Conservation (phyloP, 2,329 filamentous ascomycete genomes). For the Rhytidhysteron rufulum region DNA sequence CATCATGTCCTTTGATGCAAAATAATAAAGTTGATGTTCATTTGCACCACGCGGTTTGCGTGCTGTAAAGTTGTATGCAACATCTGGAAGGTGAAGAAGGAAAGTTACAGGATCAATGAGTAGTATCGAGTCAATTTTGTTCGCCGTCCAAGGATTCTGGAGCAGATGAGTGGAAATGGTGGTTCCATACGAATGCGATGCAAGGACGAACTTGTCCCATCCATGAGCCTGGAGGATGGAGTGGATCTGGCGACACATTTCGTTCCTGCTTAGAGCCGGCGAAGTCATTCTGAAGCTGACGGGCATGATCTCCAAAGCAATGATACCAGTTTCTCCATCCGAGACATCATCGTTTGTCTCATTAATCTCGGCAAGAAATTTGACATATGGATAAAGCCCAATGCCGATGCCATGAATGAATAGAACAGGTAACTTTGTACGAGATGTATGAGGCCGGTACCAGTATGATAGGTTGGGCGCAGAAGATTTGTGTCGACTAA, state of each 20-base stretch:
- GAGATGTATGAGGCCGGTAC: conserved; percentile 60
- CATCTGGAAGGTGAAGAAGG: conserved; percentile 64
- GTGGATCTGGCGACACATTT: conserved; percentile 56
- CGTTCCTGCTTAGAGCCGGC: conserved; percentile 48
- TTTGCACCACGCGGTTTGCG: conserved; percentile 48
- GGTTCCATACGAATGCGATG: conserved; percentile 61
- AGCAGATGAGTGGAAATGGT: conserved; percentile 62
- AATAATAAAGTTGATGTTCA: conserved; percentile 68
- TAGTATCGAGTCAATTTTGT: conserved; percentile 47
- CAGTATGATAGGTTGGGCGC: conserved; percentile 58
- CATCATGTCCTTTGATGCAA: conserved; percentile 64
- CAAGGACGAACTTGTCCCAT: conserved; percentile 57
- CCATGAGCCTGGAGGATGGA: conserved; percentile 56
- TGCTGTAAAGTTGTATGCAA: conserved; percentile 64
- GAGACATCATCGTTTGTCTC: conserved; percentile 20
- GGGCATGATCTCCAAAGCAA: conserved; percentile 63
- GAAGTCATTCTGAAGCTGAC: conserved; percentile 61
- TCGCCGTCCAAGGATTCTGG: conserved; percentile 42
- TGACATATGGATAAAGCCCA: conserved; percentile 60
- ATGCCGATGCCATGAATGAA: conserved; percentile 71
- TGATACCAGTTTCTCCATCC: conserved; percentile 55
- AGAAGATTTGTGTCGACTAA: conserved; percentile 47
- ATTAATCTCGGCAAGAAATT: conserved; percentile 54
- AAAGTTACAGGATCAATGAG: conserved; percentile 64
- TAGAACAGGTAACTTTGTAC: conserved; percentile 55